Percentiles rank a stretch among this genome's conserved stretches.
These are phyloP conservation scores for Trypanosoma lewisi DNA, from an alignment of 208 protist genomes.

Conservation along the genomic window DNA sequence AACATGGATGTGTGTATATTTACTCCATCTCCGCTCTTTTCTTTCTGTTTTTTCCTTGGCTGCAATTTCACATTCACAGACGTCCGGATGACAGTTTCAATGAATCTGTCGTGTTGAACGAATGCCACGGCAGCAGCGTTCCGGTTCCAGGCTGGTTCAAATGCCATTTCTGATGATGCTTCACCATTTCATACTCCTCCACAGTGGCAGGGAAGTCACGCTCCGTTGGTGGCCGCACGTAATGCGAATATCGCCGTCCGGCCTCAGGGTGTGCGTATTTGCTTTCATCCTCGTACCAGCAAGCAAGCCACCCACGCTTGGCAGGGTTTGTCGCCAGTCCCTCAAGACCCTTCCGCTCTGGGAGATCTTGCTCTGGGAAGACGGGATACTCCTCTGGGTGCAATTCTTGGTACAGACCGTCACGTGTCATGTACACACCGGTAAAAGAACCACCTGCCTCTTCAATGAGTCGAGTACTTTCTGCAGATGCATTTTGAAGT, in stretches of 20 bases:
- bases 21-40: not conserved
- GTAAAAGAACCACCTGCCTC: constrained; percentile 87
- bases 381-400: constrained; percentile 85
- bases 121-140: constrained; percentile 86
- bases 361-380: constrained; percentile 81
- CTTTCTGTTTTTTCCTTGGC: not conserved
- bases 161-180: constrained; percentile 93
- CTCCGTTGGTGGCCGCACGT: constrained; percentile 68
- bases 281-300: constrained; percentile 88
- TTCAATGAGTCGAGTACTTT: constrained; percentile 82
- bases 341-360: constrained; percentile 78
- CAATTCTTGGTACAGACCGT: constrained; percentile 88
- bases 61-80: constrained; percentile 13
- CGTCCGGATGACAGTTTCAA: constrained; percentile 34
- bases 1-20: no score
- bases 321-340: constrained; percentile 61
- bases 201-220: constrained; percentile 86
- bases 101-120: constrained; percentile 73
- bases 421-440: constrained; percentile 85
- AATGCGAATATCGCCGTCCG: constrained; percentile 76
- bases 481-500: constrained; percentile 82
- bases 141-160: constrained; percentile 85
- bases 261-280: constrained; percentile 86
- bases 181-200: constrained; percentile 88
- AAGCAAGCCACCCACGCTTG: constrained; percentile 81